Evolutionary conservation across 441 rosid species (phyloP), one percentile per base, ranked within the genome.

Genomic region (Populus hybrid): DNA sequence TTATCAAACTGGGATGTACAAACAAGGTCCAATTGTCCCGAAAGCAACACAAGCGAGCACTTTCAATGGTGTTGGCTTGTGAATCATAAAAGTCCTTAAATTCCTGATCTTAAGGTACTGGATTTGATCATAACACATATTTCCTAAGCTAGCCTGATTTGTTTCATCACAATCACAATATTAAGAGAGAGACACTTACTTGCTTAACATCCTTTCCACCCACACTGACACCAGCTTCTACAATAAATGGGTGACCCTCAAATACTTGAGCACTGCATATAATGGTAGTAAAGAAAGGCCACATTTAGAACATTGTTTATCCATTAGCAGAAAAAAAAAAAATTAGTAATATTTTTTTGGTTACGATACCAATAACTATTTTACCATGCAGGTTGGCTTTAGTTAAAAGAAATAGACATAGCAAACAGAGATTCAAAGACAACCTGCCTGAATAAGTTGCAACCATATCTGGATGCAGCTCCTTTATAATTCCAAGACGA

Each of bases 371-470:
- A 64, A 12, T 77, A n/a, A 46, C 20, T 35, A 61, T 40, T 24
- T 20, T 61, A 14, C 59, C 46, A 73, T 46, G 57, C 70, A 69
- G 32, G 50, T 50, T 40, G 63, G 42, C 54, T 14, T 42, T 20
- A 46, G 78, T 38, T 24, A 42, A 5, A 12, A 20, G 2, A 6
- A 23, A 81, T 54, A 38, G 63, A 81, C 35, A 57, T 40, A 75
- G 75, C 23, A 40, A 75, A 77, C 69, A 50, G 67, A 75, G 72
- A 68, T 79, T 77, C 5, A 34, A 70, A 69, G 57, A 84, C 94
- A 87, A 95, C 99, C 99, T 95, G 86, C 99, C 97, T 6, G 99
- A 94, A 85, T 88, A 89, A 69, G 99, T 96, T 70, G 99, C 97
- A 77, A 96, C 98, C 97, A 96, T 86, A 83, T 94, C 98, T 57